phyloP scores from a whole-genome alignment of 2,329 filamentous ascomycete species.

The Colletotrichum lini region DNA sequence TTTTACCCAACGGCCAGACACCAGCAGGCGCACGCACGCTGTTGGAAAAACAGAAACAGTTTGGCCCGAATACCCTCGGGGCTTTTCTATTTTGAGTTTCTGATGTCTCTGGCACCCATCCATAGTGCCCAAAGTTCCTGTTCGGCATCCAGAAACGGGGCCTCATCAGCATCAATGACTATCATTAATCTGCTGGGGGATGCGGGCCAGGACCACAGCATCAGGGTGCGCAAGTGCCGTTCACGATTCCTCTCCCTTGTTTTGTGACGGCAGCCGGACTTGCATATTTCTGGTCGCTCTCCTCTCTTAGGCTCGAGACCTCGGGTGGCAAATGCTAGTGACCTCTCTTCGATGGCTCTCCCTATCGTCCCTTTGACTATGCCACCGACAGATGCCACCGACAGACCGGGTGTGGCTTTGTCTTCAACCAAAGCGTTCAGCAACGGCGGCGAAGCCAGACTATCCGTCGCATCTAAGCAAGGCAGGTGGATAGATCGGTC shows the following conservation, averaged over 20 bases:
- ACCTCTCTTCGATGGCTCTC: constrained; percentile 14
- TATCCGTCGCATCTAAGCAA: constrained; percentile 25
- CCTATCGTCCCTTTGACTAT: constrained; percentile 5
- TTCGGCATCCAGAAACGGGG: constrained; percentile 25
- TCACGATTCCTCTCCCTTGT: constrained; percentile 18
- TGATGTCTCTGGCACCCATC: constrained; percentile 28
- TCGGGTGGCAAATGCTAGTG: constrained; percentile 10
- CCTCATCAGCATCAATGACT: constrained; percentile 16
- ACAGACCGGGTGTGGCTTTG: constrained; percentile 22
- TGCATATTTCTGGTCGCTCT: constrained; percentile 21
- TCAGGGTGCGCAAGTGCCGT: constrained; percentile 23
- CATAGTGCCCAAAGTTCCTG: constrained; percentile 19
- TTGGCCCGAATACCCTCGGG: constrained; percentile 23
- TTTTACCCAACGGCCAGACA: constrained; percentile 3
- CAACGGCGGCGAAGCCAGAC: constrained; percentile 23
- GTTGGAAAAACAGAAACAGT: constrained; percentile 4
- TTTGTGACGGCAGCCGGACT: constrained; percentile 14
- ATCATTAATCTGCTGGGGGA: constrained; percentile 4
- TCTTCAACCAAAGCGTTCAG: constrained; percentile 13
- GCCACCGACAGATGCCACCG: constrained; percentile 19
- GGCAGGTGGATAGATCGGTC: constrained; percentile 28
- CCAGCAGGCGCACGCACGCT: constrained; percentile 2
- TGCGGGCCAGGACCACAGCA: constrained; percentile 1
- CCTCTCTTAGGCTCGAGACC: constrained; percentile 5
- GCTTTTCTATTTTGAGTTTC: constrained; percentile 40